A percentile compares a stretch with the other conserved stretches of the same genome.
These are phyloP conservation scores for Auricularia cornea DNA, from an alignment of 768 basidiomycete genomes.

Conservation along the genomic window DNA sequence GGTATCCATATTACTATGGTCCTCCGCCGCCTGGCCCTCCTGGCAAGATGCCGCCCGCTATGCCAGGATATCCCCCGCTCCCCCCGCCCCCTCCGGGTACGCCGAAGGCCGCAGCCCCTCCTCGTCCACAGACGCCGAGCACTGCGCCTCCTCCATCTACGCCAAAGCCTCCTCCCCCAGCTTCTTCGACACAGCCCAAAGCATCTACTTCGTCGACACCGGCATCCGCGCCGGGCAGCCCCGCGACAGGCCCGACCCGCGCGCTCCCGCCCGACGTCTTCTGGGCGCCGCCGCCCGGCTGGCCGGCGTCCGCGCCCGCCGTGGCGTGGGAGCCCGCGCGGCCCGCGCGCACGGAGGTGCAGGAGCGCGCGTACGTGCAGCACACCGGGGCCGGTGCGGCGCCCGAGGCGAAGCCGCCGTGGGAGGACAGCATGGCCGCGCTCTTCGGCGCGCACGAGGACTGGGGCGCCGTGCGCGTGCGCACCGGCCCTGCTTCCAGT, in stretches of 20 bases:
- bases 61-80: background rate
- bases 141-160: background rate
- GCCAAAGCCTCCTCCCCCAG: no score
- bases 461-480: constrained; percentile 68
- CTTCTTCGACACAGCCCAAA: no score
- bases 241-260: constrained; percentile 19
- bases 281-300: background rate
- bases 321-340: background rate
- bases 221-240: constrained; percentile 8
- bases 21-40: background rate
- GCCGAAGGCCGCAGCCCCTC: no score
- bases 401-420: constrained; percentile 36
- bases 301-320: background rate
- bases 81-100: no score
- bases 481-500: constrained; percentile 16
- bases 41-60: background rate
- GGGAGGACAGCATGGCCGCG: constrained; percentile 69
- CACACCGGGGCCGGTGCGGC: background rate
- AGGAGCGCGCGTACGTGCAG: background rate
- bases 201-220: constrained; percentile 1
- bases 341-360: background rate
- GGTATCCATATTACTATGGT: background rate
- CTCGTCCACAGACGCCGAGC: no score
- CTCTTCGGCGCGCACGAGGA: constrained; percentile 80
- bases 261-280: background rate